A percentile compares a stretch with the other conserved stretches of the same genome.
phyloP scores from a whole-genome alignment of 2,329 filamentous ascomycete genomes.

The Cryphonectria nitschkei region DNA sequence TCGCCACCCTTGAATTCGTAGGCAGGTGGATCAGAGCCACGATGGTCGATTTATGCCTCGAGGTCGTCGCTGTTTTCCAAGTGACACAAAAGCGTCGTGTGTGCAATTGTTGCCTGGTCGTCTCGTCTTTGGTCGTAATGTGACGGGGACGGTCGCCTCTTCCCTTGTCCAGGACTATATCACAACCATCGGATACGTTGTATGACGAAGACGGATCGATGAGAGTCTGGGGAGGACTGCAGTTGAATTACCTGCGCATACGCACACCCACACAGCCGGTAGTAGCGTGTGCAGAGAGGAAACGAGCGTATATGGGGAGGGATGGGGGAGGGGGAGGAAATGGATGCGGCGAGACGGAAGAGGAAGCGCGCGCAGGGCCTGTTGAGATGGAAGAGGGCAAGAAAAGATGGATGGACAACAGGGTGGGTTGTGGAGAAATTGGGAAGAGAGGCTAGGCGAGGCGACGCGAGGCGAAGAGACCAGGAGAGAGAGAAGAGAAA shows the following conservation, averaged over 20 bases:
- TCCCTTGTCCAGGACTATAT: constrained; percentile 12
- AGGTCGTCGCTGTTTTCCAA: constrained; percentile 2
- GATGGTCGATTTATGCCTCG: neutral
- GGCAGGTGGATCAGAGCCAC: neutral
- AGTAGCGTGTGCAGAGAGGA: constrained; percentile 15
- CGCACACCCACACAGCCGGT: constrained; percentile 11
- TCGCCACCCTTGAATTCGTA: constrained; percentile 17
- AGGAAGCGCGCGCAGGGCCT: constrained; percentile 10
- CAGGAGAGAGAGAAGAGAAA: neutral
- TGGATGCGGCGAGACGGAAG: constrained; percentile 10
- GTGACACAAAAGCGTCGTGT: neutral
- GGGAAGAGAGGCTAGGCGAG: neutral
- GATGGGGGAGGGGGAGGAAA: constrained; percentile 16
- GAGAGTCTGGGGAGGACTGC: neutral
- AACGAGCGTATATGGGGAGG: constrained; percentile 28
- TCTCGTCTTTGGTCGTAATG: neutral
- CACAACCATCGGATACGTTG: constrained; percentile 17
- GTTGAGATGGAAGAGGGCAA: constrained; percentile 14
- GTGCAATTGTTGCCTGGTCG: neutral
- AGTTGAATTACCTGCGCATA: neutral
- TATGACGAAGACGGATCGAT: neutral
- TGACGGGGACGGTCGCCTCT: constrained; percentile 3
- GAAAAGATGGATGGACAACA: constrained; percentile 11
- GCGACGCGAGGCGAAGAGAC: neutral
- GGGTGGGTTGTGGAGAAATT: constrained; percentile 2